A percentile compares a stretch with the other conserved stretches of the same genome.
phyloP scores from a whole-genome alignment of 1,284 basidiomycete species.

The Marasmius tenuissimus region DNA sequence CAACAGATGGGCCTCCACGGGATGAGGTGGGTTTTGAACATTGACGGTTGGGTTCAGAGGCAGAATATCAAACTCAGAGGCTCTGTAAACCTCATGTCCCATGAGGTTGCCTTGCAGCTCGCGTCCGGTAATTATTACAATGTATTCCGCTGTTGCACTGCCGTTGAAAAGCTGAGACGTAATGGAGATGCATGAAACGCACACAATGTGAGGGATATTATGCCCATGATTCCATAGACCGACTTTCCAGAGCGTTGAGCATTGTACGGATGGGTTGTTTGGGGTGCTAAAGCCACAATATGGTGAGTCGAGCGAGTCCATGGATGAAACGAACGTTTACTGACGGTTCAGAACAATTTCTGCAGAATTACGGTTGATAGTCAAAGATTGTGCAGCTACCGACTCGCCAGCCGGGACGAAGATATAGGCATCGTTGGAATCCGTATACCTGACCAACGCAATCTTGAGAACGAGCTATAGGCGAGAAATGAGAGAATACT shows the following conservation, averaged over 20 bases:
- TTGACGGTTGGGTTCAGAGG: conserved; percentile 76
- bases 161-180: conserved; percentile 8
- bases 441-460: conserved; percentile 51
- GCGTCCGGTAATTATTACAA: conserved; percentile 87
- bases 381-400: conserved; percentile 61
- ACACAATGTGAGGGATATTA: conserved; percentile 87
- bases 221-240: conserved; percentile 84
- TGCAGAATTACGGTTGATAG: conserved; percentile 69
- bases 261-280: conserved; percentile 48
- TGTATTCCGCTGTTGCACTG: conserved; percentile 78
- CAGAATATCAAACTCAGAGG: conserved; percentile 90
- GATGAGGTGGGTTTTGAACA: conserved; percentile 68
- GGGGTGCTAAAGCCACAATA: conserved; percentile 45
- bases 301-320: conserved; percentile 8
- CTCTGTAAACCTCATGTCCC: conserved; percentile 85
- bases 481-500: conserved; percentile 19
- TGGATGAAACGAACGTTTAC: conserved; percentile 23
- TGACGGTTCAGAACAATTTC: conserved; percentile 71
- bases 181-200: conserved; percentile 29
- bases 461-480: conserved; percentile 15
- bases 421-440: conserved; percentile 73
- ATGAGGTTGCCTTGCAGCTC: conserved; percentile 80
- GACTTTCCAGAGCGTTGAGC: conserved; percentile 60
- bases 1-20: conserved; percentile 87
- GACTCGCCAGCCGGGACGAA: conserved; percentile 66